These are phyloP conservation scores for Scheffersomyces stipitis DNA, from an alignment of 805 yeast species.

Conservation along the genomic window DNA sequence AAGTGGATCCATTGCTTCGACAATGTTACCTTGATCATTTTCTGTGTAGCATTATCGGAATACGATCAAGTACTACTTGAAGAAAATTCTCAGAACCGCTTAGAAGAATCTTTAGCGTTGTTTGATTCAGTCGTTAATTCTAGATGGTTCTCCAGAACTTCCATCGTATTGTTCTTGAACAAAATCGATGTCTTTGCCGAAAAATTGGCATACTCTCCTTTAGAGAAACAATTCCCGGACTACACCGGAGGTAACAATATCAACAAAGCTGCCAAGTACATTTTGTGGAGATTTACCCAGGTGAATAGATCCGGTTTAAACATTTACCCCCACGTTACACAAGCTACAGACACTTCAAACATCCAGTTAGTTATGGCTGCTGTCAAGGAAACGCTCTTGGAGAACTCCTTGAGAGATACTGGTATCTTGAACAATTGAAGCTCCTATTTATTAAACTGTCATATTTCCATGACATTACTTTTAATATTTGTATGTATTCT, in stretches of 20 bases:
- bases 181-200: slow-evolving; percentile 89
- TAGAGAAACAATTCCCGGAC: slow-evolving; percentile 83
- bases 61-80: slow-evolving; percentile 83
- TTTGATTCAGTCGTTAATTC: slow-evolving; percentile 91
- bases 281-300: slow-evolving; percentile 85
- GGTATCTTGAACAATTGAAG: slow-evolving; percentile 55
- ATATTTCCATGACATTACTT: no score
- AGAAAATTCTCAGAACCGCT: slow-evolving; percentile 25
- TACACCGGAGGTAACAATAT: slow-evolving; percentile 89
- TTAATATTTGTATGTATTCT: no score
- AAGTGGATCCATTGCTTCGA: slow-evolving; percentile 98
- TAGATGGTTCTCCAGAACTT: slow-evolving; percentile 86
- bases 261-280: slow-evolving; percentile 87
- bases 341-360: slow-evolving; percentile 91
- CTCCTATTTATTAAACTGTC: no score
- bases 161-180: slow-evolving; percentile 82
- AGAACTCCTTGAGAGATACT: slow-evolving; percentile 72
- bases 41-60: slow-evolving; percentile 88
- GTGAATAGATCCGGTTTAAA: slow-evolving; percentile 79
- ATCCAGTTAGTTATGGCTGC: slow-evolving; percentile 85
- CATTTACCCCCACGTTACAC: slow-evolving; percentile 88
- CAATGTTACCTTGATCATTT: slow-evolving; percentile 84
- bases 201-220: slow-evolving; percentile 76
- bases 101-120: slow-evolving; percentile 59
- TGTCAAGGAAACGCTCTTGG: slow-evolving; percentile 75